Conservation (phyloP, 768 basidiomycete genomes). For the Trametes punicea region DNA sequence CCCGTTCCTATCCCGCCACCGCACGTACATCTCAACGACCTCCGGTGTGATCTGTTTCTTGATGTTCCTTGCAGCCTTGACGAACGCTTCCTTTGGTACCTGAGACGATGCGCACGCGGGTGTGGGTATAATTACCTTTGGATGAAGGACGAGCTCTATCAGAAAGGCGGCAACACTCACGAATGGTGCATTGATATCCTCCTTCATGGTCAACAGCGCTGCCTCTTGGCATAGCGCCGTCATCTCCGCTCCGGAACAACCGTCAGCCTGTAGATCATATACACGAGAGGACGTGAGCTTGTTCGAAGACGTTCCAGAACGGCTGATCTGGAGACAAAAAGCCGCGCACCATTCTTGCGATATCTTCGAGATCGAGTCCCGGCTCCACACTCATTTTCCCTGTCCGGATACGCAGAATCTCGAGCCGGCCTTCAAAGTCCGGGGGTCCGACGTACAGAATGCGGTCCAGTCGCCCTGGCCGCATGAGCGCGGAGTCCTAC, state of each 20-base stretch:
- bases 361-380: constrained; percentile 57
- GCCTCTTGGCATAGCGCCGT: constrained; percentile 93
- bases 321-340: neutral
- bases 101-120: too few species aligned
- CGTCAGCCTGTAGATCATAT: constrained; percentile 63
- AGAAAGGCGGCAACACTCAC: constrained; percentile 45
- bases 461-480: constrained; percentile 91
- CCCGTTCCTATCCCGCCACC: constrained; percentile 52
- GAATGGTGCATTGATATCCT: constrained; percentile 70
- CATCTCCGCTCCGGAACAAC: constrained; percentile 96
- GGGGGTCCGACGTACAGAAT: constrained; percentile 95
- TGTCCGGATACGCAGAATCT: constrained; percentile 80
- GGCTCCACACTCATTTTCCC: constrained; percentile 77
- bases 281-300: neutral
- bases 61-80: constrained; percentile 64
- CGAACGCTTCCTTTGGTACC: constrained; percentile 75
- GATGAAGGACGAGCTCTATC: too few species aligned
- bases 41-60: constrained; percentile 83
- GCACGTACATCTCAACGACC: constrained; percentile 66
- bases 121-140: too few species aligned
- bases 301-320: neutral
- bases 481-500: constrained; percentile 92
- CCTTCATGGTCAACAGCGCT: constrained; percentile 87
- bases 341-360: constrained; percentile 67
- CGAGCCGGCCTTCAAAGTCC: constrained; percentile 70